These are phyloP conservation scores for Fusarium pilosicola DNA, from an alignment of 2,329 filamentous ascomycete species.

Conservation along the genomic window DNA sequence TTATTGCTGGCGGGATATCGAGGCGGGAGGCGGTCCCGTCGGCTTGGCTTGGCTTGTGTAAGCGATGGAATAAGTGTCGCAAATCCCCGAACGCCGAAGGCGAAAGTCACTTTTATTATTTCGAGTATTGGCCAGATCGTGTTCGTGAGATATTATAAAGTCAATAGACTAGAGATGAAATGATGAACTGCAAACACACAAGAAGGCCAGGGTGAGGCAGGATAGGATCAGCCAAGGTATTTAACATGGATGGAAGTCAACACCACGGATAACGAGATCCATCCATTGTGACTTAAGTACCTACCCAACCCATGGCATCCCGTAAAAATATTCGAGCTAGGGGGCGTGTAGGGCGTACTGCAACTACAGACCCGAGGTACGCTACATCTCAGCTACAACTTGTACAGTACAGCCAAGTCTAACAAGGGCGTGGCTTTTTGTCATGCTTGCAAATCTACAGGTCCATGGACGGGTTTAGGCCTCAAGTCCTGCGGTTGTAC, in stretches of 20 bases:
- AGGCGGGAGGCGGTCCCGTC: conserved; percentile 13
- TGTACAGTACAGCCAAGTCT: conserved; percentile 1
- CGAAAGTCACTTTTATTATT: conserved; percentile 3
- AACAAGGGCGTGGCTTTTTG: conserved; percentile 36
- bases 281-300: conserved; percentile 12
- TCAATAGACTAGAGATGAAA: not conserved
- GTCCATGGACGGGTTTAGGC: conserved; percentile 4
- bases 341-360: conserved; percentile 16
- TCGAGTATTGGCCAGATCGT: not conserved
- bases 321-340: conserved; percentile 16
- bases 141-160: not conserved
- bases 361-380: not conserved
- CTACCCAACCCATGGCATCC: not conserved
- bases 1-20: not conserved
- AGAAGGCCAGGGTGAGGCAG: not conserved
- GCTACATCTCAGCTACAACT: conserved; percentile 5
- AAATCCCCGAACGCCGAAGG: conserved; percentile 36
- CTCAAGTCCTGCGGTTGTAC: not conserved
- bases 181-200: not conserved
- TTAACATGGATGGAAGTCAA: conserved; percentile 22
- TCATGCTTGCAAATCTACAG: conserved; percentile 45
- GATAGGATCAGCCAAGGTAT: conserved; percentile 30
- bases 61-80: conserved; percentile 29
- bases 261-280: conserved; percentile 28
- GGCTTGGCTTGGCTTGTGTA: conserved; percentile 32